Evolutionary conservation across 106 monocot genomes (phyloP), one percentile per base, ranked within the genome.

Genomic region (Vanilla planifolia): DNA sequence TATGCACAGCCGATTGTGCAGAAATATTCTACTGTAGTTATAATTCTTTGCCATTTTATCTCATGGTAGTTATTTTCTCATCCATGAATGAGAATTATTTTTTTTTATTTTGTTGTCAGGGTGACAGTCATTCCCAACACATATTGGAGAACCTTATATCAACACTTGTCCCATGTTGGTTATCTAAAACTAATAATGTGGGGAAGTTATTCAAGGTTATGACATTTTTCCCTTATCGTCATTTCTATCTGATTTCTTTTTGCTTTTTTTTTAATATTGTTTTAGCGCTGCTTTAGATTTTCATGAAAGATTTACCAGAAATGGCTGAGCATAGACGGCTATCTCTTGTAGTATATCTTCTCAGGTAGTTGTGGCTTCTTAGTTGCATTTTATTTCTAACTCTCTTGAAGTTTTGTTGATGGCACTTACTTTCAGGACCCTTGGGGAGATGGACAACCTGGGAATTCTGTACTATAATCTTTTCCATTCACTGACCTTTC

Each of bases 71-170:
- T n/a, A n/a, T n/a, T 9, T 30, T 32, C 11, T 53, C 15, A 53
- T 16, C 32, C 32, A 48, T 23, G 28, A 32, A 30, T n/a, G n/a
- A n/a, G n/a, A n/a, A n/a, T n/a, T n/a, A n/a, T 30, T 32, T 50
- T 13, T 53, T 22, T 53, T n/a, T 53, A 21, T 36, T 13, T 35
- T 35, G 0, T 39, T 47, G 15, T 5, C 33, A 96, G 95, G 78
- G 61, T 67, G 92, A 88, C 51, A 64, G 69, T 37, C 85, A 98
- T 46, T 98, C 98, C 0, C 92, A 88, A 73, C 81, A 66, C 62
- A 73, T 85, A 19, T 42, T 92, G 65, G 98, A 98, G 69, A 75
- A 85, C 50, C 59, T 98, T 40, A 79, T 98, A 61, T 79, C 88
- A 17, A 70, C 69, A 25, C 62, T 98, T 43, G 77, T 98, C 43